Percentiles rank a stretch among this genome's conserved stretches.
Evolutionary conservation across 371 early-diverging fungal species (phyloP).

Genomic region (Mucor racemosus): DNA sequence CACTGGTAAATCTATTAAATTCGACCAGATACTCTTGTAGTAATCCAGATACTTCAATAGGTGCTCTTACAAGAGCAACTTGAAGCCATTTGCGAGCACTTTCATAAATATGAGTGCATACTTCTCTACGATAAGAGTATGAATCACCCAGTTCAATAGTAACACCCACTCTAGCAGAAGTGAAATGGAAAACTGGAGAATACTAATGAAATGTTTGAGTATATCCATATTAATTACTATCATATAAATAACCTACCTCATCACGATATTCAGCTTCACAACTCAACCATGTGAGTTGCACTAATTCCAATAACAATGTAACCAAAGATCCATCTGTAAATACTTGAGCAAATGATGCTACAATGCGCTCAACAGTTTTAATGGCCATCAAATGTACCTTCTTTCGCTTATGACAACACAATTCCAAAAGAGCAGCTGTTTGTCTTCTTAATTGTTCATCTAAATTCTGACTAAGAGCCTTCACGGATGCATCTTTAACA

Average conservation of each 20-base stretch:
- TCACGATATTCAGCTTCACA: constrained; percentile 84
- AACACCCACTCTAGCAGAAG: constrained; percentile 64
- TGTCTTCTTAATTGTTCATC: constrained; percentile 58
- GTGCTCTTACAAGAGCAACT: constrained; percentile 53
- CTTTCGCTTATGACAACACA: constrained; percentile 69
- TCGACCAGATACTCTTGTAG: constrained; percentile 72
- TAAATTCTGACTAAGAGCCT: constrained; percentile 54
- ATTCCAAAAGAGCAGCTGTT: constrained; percentile 65
- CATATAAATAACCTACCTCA: constrained; percentile 36
- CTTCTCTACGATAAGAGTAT: constrained; percentile 71
- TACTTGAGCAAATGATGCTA: constrained; percentile 70
- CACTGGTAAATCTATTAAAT: constrained; percentile 52
- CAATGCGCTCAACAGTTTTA: constrained; percentile 60
- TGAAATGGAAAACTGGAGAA: constrained; percentile 75
- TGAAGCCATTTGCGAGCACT: constrained; percentile 74
- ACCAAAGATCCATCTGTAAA: constrained; percentile 71
- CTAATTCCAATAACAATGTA: constrained; percentile 71
- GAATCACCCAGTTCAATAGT: constrained; percentile 81
- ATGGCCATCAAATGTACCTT: constrained; percentile 68
- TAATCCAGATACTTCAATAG: constrained; percentile 67
- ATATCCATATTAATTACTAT: background rate
- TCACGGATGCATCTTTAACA: constrained; percentile 58
- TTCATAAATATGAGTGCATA: constrained; percentile 68
- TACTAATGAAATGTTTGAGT: constrained; percentile 36
- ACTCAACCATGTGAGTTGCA: constrained; percentile 79